phyloP scores from a whole-genome alignment of 2,329 filamentous ascomycete species.

The Ophioceras dolichostomum region DNA sequence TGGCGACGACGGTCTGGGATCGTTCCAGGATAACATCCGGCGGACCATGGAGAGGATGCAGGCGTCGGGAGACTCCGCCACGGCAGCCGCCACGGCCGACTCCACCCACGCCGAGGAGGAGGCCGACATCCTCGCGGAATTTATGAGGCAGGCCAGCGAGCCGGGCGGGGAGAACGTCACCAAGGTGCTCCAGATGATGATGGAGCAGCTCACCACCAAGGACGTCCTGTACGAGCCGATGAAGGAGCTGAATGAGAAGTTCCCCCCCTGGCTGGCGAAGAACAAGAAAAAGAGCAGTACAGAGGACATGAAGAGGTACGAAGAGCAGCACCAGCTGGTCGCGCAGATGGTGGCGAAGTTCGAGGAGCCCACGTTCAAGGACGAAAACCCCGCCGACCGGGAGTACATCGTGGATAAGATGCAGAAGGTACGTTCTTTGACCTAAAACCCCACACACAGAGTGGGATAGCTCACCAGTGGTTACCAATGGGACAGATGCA shows the following conservation, averaged over 20 bases:
- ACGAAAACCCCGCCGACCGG: conserved; percentile 68
- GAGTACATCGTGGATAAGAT: conserved; percentile 95
- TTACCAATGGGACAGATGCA: conserved; percentile 95
- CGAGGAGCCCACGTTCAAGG: conserved; percentile 68
- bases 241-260: conserved; percentile 92
- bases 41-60: conserved; percentile 96
- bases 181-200: conserved; percentile 94
- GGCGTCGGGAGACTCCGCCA: conserved; percentile 72
- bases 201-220: conserved; percentile 97
- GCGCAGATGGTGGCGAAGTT: conserved; percentile 82
- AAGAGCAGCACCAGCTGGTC: conserved; percentile 69
- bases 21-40: conserved; percentile 86
- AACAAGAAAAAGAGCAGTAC: conserved; percentile 53
- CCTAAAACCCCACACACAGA: conserved; percentile 10
- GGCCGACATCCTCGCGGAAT: conserved; percentile 79
- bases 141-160: conserved; percentile 78
- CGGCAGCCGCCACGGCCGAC: conserved; percentile 51
- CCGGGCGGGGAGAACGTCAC: conserved; percentile 66
- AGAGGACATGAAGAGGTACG: conserved; percentile 69
- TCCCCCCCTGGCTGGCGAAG: conserved; percentile 75
- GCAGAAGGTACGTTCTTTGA: conserved; percentile 98
- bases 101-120: conserved; percentile 41
- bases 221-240: conserved; percentile 97
- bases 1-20: conserved; percentile 27
- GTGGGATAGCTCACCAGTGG: too few species aligned